Base-by-base conservation (phyloP, 2,329 filamentous ascomycete genomes). In the Colletotrichum ledebouriae region DNA sequence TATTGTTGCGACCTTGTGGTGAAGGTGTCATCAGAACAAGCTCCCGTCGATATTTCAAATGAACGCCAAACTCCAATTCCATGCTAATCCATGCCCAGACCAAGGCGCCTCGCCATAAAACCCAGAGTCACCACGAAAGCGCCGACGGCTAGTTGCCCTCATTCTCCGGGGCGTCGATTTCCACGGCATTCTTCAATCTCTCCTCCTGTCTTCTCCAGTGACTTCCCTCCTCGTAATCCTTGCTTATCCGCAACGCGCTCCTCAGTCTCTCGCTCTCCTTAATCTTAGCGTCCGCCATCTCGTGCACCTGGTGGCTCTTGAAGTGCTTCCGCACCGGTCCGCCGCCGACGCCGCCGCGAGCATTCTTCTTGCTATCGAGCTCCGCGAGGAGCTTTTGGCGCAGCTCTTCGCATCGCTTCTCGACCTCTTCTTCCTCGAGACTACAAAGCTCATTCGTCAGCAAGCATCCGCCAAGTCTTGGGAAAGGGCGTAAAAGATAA, bases 301-400 rank as follows among this genome's bases (percentile, higher is more conserved):
- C 96, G 82, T 99, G 96, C 20, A 98, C 94, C 81, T 98, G 94
- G 80, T 98, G 94, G 72, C 90, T 86, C 82, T 98, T 99, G 71
- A 98, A 86, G 10, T 88, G 86, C 73, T 84, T 87, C 61, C 77
- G 81, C 63, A 80, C 77, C n/a, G 76, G 79, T 25, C 77, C 80
- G 63, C 74, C 77, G 25, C 71, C 50, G 34, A 58, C 62, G n/a
- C 29, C 29, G 29, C 29, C 6, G 29, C 70, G 62, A 11, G 42
- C 37, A n/a, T 68, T 61, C 69, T 71, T 73, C 52, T 80, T 77
- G 71, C 79, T 78, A 65, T 83, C 79, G 69, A 80, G 77, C 66
- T 83, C 79, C 11, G 76, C 77, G 1, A 79, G 73, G 0, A 83
- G 75, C 68, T 82, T 82, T 70, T 81, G 72, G 39, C 81, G 78